Evolutionary conservation across 129 eudicot species (phyloP).

Genomic region (Saposhnikovia divaricata): DNA sequence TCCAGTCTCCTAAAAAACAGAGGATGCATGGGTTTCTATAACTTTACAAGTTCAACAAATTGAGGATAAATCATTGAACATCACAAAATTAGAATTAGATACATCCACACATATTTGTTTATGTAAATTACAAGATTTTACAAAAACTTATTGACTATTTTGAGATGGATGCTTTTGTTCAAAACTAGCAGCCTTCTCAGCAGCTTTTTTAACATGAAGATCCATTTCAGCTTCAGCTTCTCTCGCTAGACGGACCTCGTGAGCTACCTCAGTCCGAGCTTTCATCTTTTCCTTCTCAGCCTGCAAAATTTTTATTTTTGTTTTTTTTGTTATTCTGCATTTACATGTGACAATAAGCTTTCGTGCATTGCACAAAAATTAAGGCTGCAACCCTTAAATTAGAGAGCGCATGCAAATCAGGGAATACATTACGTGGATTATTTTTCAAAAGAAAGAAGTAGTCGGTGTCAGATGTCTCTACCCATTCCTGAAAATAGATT

Average conservation of each 20-base stretch:
- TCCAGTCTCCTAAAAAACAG: too few species aligned
- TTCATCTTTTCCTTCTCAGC: constrained; percentile 55
- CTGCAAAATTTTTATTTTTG: constrained; percentile 13
- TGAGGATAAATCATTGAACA: neutral
- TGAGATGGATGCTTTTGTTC: constrained; percentile 28
- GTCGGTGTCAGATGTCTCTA: too few species aligned
- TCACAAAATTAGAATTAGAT: neutral
- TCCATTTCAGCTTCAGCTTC: constrained; percentile 83
- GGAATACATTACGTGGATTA: neutral
- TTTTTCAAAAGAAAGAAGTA: too few species aligned
- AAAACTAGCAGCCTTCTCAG: constrained; percentile 37
- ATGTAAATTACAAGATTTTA: neutral
- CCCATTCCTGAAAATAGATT: too few species aligned
- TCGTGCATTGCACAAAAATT: neutral
- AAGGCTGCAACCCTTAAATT: too few species aligned
- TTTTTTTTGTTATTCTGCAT: neutral
- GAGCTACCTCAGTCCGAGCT: constrained; percentile 51
- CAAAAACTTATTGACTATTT: neutral
- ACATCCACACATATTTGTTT: too few species aligned
- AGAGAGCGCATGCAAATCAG: neutral
- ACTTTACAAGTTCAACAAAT: neutral
- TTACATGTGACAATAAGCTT: neutral
- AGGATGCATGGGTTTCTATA: neutral
- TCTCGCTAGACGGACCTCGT: constrained; percentile 60
- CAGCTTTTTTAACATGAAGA: constrained; percentile 66